phyloP scores from a whole-genome alignment of 768 basidiomycete species.

The Mycena galopus region DNA sequence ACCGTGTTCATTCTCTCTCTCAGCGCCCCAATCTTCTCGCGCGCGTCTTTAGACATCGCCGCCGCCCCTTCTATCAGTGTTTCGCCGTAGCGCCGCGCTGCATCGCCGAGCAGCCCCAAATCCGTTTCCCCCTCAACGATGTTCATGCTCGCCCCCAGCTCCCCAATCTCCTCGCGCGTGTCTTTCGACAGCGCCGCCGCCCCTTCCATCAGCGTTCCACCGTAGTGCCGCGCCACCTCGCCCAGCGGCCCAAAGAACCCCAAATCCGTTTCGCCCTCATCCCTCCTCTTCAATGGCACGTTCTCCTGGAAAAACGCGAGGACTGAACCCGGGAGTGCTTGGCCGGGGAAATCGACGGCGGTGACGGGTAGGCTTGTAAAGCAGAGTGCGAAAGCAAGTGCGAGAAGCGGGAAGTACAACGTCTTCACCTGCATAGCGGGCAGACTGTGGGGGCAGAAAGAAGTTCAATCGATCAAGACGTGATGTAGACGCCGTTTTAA shows the following conservation, averaged over 20 bases:
- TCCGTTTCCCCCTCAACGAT: not conserved
- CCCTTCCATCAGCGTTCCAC: not conserved
- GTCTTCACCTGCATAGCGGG: conserved; percentile 20
- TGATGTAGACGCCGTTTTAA: no score
- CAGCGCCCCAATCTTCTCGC: not conserved
- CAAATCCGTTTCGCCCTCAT: not conserved
- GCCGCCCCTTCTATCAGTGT: not conserved
- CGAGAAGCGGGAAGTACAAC: conserved; percentile 4
- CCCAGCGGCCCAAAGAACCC: conserved; percentile 32
- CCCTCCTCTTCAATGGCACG: not conserved
- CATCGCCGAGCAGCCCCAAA: conserved; percentile 2
- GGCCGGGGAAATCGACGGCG: conserved; percentile 2
- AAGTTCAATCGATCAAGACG: no score
- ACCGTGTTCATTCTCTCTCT: not conserved
- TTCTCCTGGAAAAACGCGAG: not conserved
- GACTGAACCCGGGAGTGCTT: not conserved
- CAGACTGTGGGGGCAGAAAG: not conserved
- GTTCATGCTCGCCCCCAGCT: not conserved
- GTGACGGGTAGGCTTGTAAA: not conserved
- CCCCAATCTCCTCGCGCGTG: not conserved
- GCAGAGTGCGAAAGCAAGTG: not conserved
- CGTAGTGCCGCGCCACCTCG: not conserved
- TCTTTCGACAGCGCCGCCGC: not conserved
- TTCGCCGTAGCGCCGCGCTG: not conserved
- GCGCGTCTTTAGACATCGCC: not conserved